A percentile compares a stretch with the other conserved stretches of the same genome.
Conservation (phyloP, 257 asterid genomes). For the Lycium barbarum region DNA sequence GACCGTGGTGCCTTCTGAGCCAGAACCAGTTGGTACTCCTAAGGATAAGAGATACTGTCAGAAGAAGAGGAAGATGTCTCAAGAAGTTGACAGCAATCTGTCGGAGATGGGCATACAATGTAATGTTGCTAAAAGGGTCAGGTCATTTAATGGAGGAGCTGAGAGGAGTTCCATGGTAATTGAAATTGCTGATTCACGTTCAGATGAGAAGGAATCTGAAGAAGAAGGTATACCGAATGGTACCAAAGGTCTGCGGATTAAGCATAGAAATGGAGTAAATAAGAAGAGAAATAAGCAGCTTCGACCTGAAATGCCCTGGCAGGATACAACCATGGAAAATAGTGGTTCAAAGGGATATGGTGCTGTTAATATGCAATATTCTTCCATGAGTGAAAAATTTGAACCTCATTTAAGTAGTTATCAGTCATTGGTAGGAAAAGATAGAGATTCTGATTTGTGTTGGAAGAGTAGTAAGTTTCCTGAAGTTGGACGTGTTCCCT, state of each 20-base stretch:
- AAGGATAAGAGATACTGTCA: slow-evolving; percentile 36
- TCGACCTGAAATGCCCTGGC: slow-evolving; percentile 31
- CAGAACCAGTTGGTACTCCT: slow-evolving; percentile 36
- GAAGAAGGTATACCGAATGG: slow-evolving; percentile 35
- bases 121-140: slow-evolving; percentile 44
- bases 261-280: slow-evolving; percentile 40
- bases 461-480: slow-evolving; percentile 42
- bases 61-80: slow-evolving; percentile 54
- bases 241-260: slow-evolving; percentile 37
- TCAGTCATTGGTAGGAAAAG: slow-evolving; percentile 37
- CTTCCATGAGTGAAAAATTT: slow-evolving; percentile 37
- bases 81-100: slow-evolving; percentile 47
- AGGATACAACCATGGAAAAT: slow-evolving; percentile 31
- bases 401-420: slow-evolving; percentile 32
- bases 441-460: slow-evolving; percentile 34
- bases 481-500: slow-evolving; percentile 43
- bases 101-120: slow-evolving; percentile 33
- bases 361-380: slow-evolving; percentile 22
- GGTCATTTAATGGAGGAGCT: slow-evolving; percentile 39
- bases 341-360: slow-evolving; percentile 33
- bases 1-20: slow-evolving; percentile 43
- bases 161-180: slow-evolving; percentile 44
- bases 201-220: slow-evolving; percentile 44
- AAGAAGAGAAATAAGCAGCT: slow-evolving; percentile 44
- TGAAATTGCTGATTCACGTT: slow-evolving; percentile 45